A percentile compares a stretch with the other conserved stretches of the same genome.
Conservation (phyloP, 345 rosid species). For the Camelina sativa region DNA sequence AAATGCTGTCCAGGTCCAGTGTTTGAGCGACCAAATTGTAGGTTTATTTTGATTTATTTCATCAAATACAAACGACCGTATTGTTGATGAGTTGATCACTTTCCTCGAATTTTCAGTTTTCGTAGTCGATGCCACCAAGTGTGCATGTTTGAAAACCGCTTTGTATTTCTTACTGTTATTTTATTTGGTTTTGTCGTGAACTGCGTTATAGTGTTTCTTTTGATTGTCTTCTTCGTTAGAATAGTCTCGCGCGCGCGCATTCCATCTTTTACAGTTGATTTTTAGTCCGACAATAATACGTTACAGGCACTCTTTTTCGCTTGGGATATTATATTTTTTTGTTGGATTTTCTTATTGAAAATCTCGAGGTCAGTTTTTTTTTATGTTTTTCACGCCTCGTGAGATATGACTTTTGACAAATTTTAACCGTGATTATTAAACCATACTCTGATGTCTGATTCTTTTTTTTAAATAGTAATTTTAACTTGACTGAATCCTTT, state of each 20-base stretch:
- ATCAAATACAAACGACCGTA: constrained; percentile 4
- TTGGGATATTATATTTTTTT: not conserved
- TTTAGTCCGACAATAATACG: constrained; percentile 15
- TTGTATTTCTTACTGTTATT: not conserved
- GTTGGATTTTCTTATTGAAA: not conserved
- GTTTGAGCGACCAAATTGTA: constrained; percentile 35
- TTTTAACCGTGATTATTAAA: not conserved
- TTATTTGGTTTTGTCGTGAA: constrained; percentile 5
- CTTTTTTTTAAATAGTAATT: too few relatives aligned
- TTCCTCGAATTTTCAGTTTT: constrained; percentile 29
- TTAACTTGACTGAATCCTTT: not conserved
- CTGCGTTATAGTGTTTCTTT: not conserved
- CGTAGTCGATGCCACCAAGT: constrained; percentile 21
- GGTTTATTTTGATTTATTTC: not conserved
- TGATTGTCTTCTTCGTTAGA: not conserved
- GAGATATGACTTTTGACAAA: constrained; percentile 22
- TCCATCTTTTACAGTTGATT: constrained; percentile 42
- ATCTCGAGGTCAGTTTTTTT: not conserved
- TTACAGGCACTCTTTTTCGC: constrained; percentile 1
- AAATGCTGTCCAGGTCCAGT: constrained; percentile 26
- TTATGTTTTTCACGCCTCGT: not conserved
- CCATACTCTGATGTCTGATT: not conserved
- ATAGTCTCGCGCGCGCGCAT: constrained; percentile 36
- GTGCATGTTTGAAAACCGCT: not conserved
- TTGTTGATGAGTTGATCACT: not conserved